These are phyloP conservation scores for Pyrenochaeta sp. DNA, from an alignment of 2,329 filamentous ascomycete genomes.

Conservation along the genomic window DNA sequence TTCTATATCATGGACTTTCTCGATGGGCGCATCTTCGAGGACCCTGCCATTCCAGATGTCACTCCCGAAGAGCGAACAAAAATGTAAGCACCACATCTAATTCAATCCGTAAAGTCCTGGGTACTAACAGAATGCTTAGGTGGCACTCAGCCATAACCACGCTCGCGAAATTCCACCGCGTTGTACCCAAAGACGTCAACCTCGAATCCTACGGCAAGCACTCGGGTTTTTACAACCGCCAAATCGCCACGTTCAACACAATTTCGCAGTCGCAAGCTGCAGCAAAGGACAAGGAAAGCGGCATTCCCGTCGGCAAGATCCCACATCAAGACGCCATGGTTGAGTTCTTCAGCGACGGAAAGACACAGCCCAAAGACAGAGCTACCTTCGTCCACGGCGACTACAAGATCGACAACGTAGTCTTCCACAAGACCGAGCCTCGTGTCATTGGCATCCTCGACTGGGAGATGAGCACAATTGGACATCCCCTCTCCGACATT, in stretches of 20 bases:
- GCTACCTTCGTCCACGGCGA: slow-evolving; percentile 89
- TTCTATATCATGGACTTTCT: slow-evolving; percentile 99
- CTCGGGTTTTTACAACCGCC: slow-evolving; percentile 81
- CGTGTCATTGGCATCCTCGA: slow-evolving; percentile 92
- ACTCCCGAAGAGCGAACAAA: slow-evolving; percentile 71
- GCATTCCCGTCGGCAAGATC: slow-evolving; percentile 78
- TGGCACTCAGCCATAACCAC: slow-evolving; percentile 87
- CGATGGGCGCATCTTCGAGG: slow-evolving; percentile 91
- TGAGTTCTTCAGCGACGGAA: slow-evolving; percentile 74
- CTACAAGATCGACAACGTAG: slow-evolving; percentile 77
- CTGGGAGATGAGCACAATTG: slow-evolving; percentile 94
- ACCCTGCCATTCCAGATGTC: slow-evolving; percentile 80
- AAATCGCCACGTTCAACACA: slow-evolving; percentile 81
- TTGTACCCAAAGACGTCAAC: slow-evolving; percentile 71
- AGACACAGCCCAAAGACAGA: slow-evolving; percentile 76
- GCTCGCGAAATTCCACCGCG: slow-evolving; percentile 83
- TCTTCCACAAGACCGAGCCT: slow-evolving; percentile 86
- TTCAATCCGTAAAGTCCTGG: background rate
- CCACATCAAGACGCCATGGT: slow-evolving; percentile 85
- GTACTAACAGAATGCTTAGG: slow-evolving; percentile 48
- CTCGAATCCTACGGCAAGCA: slow-evolving; percentile 76
- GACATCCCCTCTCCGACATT: slow-evolving; percentile 92
- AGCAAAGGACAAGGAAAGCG: slow-evolving; percentile 78
- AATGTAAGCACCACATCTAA: slow-evolving; percentile 59
- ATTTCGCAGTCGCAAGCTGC: slow-evolving; percentile 81